Conservation (phyloP, 2,329 filamentous ascomycete genomes). For the Eurotiales sp. region DNA sequence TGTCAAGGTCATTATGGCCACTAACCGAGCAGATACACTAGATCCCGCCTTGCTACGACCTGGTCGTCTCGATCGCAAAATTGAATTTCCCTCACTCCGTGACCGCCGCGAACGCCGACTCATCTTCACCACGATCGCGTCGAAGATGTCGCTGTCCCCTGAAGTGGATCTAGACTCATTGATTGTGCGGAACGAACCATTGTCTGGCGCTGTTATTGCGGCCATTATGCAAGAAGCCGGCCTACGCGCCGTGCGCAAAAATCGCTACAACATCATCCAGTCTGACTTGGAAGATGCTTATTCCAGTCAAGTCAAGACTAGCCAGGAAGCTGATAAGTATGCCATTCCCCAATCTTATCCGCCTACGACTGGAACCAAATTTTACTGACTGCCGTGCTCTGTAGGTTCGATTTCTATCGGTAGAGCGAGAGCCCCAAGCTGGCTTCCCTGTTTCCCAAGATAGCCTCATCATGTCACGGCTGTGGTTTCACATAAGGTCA, state of each 20-base stretch:
- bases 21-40: conserved; percentile 92
- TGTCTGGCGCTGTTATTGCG: conserved; percentile 92
- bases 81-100: conserved; percentile 93
- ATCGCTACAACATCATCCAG: conserved; percentile 99
- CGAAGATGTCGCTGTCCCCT: conserved; percentile 94
- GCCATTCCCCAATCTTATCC: conserved; percentile 17
- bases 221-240: conserved; percentile 99
- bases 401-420: conserved; percentile 91
- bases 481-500: background rate
- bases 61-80: conserved; percentile 92
- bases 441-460: background rate
- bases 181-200: conserved; percentile 92
- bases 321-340: conserved; percentile 62
- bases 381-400: conserved; percentile 45
- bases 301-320: conserved; percentile 89
- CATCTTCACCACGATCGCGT: conserved; percentile 95
- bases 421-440: conserved; percentile 21
- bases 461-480: conserved; percentile 18
- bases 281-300: conserved; percentile 95
- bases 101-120: conserved; percentile 92
- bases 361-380: background rate
- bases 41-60: conserved; percentile 90
- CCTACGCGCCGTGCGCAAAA: conserved; percentile 89
- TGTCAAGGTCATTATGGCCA: conserved; percentile 99
- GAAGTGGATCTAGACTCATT: conserved; percentile 95